Evolutionary conservation across 179 eudicot species (phyloP).

Genomic region (Spinacia oleracea): DNA sequence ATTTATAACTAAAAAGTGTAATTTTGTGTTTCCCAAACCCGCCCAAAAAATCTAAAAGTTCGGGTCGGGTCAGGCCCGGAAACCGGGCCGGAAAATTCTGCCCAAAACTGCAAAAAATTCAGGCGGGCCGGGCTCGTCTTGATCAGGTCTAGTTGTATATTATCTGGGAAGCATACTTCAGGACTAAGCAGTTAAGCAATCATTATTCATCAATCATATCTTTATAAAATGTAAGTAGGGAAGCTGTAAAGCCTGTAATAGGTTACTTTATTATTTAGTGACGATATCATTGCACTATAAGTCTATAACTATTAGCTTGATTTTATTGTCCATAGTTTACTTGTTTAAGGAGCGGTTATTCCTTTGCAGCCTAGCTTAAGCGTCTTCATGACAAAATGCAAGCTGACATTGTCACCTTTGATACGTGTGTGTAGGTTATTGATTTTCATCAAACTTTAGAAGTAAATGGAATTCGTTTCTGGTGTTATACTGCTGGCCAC

Average conservation of each 20-base stretch:
- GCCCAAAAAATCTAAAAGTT: no score
- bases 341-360: neutral
- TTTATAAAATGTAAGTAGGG: neutral
- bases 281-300: neutral
- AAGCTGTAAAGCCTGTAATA: neutral
- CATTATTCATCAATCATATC: neutral
- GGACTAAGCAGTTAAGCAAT: neutral
- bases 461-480: conserved; percentile 94
- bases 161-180: neutral
- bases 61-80: no score
- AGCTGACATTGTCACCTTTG: conserved; percentile 7
- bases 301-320: neutral
- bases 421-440: conserved; percentile 59
- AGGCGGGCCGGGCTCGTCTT: no score
- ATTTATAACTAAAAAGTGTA: no score
- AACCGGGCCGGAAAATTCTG: no score
- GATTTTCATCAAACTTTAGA: conserved; percentile 96
- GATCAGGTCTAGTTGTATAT: no score
- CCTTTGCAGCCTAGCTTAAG: neutral
- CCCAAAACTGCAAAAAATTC: no score
- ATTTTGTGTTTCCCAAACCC: no score
- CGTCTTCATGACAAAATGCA: neutral
- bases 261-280: neutral
- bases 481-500: conserved; percentile 98
- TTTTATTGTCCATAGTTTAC: neutral